phyloP scores from a whole-genome alignment of 2,329 filamentous ascomycete genomes.

The Daldinia sp. region DNA sequence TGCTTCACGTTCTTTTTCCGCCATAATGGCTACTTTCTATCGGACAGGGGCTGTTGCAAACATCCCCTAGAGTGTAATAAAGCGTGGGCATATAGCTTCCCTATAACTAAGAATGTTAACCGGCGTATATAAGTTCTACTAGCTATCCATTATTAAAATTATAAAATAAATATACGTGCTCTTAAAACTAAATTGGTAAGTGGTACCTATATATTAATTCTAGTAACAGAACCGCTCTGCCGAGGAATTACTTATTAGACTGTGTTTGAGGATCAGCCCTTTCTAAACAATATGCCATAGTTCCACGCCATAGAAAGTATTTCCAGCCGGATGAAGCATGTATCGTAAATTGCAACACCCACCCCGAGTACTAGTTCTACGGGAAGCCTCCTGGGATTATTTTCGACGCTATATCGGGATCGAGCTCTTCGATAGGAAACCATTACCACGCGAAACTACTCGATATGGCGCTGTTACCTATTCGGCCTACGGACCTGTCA shows the following conservation, averaged over 20 bases:
- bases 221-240: no score
- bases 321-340: neutral
- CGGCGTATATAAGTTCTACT: neutral
- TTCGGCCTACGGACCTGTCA: slow-evolving; percentile 7
- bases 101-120: neutral
- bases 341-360: neutral
- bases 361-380: neutral
- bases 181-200: no score
- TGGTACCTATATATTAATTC: no score
- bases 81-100: neutral
- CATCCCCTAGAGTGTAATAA: neutral
- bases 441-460: neutral
- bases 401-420: neutral
- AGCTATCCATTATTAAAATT: neutral
- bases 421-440: neutral
- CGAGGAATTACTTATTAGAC: no score
- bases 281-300: neutral
- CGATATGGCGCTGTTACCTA: neutral
- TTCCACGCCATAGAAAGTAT: neutral
- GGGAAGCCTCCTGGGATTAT: neutral
- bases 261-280: neutral
- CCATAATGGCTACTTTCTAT: slow-evolving; percentile 9
- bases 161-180: no score
- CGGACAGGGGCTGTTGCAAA: slow-evolving; percentile 11
- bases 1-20: slow-evolving; percentile 12